Evolutionary conservation across 306 rosid genomes (phyloP), one percentile per base, ranked within the genome.

Genomic region (Malus asiatica): DNA sequence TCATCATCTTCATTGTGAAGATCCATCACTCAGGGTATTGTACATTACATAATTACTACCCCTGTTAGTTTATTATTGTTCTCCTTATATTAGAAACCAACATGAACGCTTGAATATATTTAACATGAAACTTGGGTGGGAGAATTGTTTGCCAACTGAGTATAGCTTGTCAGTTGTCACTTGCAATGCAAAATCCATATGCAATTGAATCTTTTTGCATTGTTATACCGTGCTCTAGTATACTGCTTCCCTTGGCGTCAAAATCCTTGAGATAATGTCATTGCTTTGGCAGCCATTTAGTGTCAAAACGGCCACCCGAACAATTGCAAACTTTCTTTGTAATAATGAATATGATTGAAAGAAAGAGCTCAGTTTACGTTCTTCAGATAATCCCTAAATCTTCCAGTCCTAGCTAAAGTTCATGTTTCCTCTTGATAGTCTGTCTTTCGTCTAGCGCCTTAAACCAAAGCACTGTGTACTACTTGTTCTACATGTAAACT

Each of bases 1-100:
- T 67, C 82, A 75, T 64, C 84, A 71, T 73, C 85, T 58, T 81
- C 64, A 46, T 42, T 78, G 72, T 75, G 84, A 75, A 74, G 57
- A 52, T 70, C 71, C 66, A 59, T 69, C 74, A 9, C 65, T 77
- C 67, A 44, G 60, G 71, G 77, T 79, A 57, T 57, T 57, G 15
- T 66, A 23, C 46, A n/a, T 25, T 69, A 62, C n/a, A 42, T 42
- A 19, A 12, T 62, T 19, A 74, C 77, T 45, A 42, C 22, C 35
- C 32, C 30, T 62, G 32, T 45, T 12, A 59, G 22, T 68, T 68
- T 38, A 2, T 53, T 57, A 25, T 40, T 27, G 46, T 23, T 25
- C 60, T 62, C 11, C 19, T 66, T 35, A 6, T 6, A 57, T 27
- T 53, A 58, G 66, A 35, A 48, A 64, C 68, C 44, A 30, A 52